Evolutionary conservation across 2,329 filamentous ascomycete genomes (phyloP), one percentile per base, ranked within the genome.

Genomic region (Oidium heveae): DNA sequence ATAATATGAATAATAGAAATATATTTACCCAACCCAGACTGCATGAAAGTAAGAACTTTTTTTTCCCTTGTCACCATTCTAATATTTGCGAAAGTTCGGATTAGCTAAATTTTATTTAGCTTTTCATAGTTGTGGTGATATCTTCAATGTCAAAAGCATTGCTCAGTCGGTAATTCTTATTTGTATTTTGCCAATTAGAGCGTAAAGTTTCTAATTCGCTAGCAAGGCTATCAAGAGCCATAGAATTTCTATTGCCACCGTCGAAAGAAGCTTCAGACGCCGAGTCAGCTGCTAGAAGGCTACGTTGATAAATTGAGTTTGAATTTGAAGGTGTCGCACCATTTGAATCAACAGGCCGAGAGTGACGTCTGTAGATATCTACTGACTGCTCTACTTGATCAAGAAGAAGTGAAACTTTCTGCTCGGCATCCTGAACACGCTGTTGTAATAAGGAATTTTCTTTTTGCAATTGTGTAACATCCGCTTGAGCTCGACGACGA

Each of bases 381-480:
- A 98, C 91, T 4, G 86, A 94, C 43, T 80, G 79, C 67, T 94
- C 89, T 39, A 98, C 88, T 65, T 96, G 89, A 66, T 96, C 87
- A 13, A 98, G 79, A 52, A 98, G 78, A 63, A 94, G 76, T 34
- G 85, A 86, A 22, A 98, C 91, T 64, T 94, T 94, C 59, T 85
- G 80, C 69, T 98, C 91, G 0, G 91, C 91, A 66, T 95, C 89
- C 53, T 78, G 74, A 6, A 88, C 89, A 46, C 89, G 84, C 61
- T 79, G 79, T 66, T 96, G 88, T 3, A 98, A 77, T 37, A 82
- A 70, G 0, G 71, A 68, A 62, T 96, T 94, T 67, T 95, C 88
- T 54, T 80, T 75, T 62, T 87, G 86, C 36, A 96, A 73, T 59
- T 86, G 77, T 58, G 93, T 84, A 28, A 96, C 71, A 55, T 94